phyloP scores from a whole-genome alignment of 805 yeast species.

The Starmera amethionina region DNA sequence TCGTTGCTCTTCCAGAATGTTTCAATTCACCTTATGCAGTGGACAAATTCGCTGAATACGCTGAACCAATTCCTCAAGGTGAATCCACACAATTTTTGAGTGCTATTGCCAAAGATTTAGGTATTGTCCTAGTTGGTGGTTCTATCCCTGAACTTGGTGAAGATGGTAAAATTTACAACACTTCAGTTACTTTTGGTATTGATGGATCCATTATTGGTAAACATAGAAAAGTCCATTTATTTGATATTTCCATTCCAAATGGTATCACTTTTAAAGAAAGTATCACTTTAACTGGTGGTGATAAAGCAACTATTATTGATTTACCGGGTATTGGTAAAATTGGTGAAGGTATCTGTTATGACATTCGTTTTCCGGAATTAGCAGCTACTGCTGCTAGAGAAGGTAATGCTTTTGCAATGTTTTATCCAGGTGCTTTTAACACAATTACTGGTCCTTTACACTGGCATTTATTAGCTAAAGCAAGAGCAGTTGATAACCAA shows the following conservation, averaged over 20 bases:
- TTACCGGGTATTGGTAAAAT: conserved; percentile 37
- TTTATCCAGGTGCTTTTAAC: conserved; percentile 82
- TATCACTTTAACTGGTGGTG: conserved; percentile 67
- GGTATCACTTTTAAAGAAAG: conserved; percentile 89
- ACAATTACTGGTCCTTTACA: conserved; percentile 82
- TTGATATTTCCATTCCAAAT: conserved; percentile 89
- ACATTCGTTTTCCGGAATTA: conserved; percentile 73
- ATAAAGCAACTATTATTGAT: conserved; percentile 57
- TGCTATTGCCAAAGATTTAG: conserved; percentile 53
- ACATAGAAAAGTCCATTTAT: conserved; percentile 85
- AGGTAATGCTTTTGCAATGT: conserved; percentile 61
- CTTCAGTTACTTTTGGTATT: conserved; percentile 67
- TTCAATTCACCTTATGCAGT: conserved; percentile 94
- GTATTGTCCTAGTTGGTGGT: conserved; percentile 76
- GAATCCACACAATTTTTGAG: conserved; percentile 57
- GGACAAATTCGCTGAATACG: conserved; percentile 74
- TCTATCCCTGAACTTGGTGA: conserved; percentile 72
- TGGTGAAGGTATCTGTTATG: conserved; percentile 83
- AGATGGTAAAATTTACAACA: conserved; percentile 56
- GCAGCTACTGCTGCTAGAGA: conserved; percentile 64
- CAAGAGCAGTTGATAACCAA: conserved; percentile 74
- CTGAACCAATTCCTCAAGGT: conserved; percentile 78
- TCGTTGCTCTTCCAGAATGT: conserved; percentile 92
- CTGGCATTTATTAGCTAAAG: conserved; percentile 69
- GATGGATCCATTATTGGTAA: conserved; percentile 76